Conservation (phyloP, 441 rosid genomes). For the Euphorbia celastroides region DNA sequence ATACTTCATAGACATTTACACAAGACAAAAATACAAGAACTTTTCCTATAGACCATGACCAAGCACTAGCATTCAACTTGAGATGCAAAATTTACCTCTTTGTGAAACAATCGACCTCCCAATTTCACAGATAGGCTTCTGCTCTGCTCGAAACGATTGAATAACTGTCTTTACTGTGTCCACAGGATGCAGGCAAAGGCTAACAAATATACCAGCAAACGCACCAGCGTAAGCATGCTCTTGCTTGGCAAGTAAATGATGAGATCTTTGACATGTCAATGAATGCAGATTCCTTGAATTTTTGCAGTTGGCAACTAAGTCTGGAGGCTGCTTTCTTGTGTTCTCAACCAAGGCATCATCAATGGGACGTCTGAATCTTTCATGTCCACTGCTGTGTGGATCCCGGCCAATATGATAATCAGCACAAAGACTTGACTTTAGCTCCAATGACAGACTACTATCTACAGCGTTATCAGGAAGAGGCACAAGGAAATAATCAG, state of each 20-base stretch:
- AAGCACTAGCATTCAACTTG: slow-evolving; percentile 11
- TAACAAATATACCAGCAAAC: slow-evolving; percentile 69
- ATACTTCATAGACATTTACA: slow-evolving; percentile 10
- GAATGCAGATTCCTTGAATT: slow-evolving; percentile 20
- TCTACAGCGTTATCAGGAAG: slow-evolving; percentile 22
- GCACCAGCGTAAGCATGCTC: slow-evolving; percentile 94
- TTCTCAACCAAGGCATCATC: slow-evolving; percentile 23
- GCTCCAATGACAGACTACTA: slow-evolving; percentile 14
- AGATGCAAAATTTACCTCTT: slow-evolving; percentile 49
- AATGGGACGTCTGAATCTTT: slow-evolving; percentile 12
- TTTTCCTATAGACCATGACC: slow-evolving; percentile 4
- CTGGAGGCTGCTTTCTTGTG: slow-evolving; percentile 20
- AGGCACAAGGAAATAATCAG: slow-evolving; percentile 33
- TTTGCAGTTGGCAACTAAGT: slow-evolving; percentile 19
- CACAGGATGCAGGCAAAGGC: slow-evolving; percentile 90
- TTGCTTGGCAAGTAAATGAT: slow-evolving; percentile 47
- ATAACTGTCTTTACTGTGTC: slow-evolving; percentile 79
- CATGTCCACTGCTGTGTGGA: slow-evolving; percentile 19
- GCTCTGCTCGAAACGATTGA: slow-evolving; percentile 62
- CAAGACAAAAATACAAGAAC: slow-evolving; percentile 1
- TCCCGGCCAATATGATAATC: slow-evolving; percentile 32
- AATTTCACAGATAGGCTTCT: slow-evolving; percentile 55
- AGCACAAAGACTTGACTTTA: slow-evolving; percentile 24
- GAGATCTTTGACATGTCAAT: slow-evolving; percentile 29
- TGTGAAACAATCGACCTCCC: slow-evolving; percentile 79